These are phyloP conservation scores for Ganoderma sinense DNA, from an alignment of 1,284 basidiomycete genomes.

Conservation along the genomic window DNA sequence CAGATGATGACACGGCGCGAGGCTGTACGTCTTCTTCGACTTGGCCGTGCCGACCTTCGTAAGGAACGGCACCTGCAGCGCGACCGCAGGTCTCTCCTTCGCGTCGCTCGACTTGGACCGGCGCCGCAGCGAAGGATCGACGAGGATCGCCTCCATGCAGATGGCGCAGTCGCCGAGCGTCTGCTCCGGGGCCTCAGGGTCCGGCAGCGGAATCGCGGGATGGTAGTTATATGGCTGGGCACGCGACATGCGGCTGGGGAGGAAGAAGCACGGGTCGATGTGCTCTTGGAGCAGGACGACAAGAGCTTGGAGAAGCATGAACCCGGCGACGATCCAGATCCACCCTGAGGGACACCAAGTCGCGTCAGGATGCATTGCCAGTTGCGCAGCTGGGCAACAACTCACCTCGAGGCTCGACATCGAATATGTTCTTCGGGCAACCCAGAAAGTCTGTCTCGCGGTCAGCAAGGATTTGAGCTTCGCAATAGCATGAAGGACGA, in stretches of 20 bases:
- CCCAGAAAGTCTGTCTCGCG: conserved; percentile 71
- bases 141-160: conserved; percentile 87
- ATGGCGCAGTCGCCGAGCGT: conserved; percentile 87
- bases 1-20: conserved; percentile 90
- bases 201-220: conserved; percentile 73
- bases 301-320: conserved; percentile 70
- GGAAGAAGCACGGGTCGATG: conserved; percentile 86
- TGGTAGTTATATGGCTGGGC: conserved; percentile 84
- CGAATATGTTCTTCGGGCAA: conserved; percentile 87
- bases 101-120: conserved; percentile 34
- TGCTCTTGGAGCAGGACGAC: conserved; percentile 79
- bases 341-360: conserved; percentile 55
- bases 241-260: conserved; percentile 52
- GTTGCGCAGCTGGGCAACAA: conserved; percentile 15
- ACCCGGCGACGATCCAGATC: conserved; percentile 68
- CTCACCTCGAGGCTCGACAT: conserved; percentile 74
- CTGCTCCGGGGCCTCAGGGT: conserved; percentile 76
- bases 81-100: conserved; percentile 38
- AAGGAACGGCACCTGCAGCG: conserved; percentile 27
- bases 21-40: conserved; percentile 73
- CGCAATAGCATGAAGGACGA: conserved; percentile 15
- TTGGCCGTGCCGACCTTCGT: conserved; percentile 49
- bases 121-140: conserved; percentile 51
- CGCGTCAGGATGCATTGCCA: conserved; percentile 1
- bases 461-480: not conserved